phyloP scores from a whole-genome alignment of 108 stramenopile genomes.

The Nannochloropsis gaditana region DNA sequence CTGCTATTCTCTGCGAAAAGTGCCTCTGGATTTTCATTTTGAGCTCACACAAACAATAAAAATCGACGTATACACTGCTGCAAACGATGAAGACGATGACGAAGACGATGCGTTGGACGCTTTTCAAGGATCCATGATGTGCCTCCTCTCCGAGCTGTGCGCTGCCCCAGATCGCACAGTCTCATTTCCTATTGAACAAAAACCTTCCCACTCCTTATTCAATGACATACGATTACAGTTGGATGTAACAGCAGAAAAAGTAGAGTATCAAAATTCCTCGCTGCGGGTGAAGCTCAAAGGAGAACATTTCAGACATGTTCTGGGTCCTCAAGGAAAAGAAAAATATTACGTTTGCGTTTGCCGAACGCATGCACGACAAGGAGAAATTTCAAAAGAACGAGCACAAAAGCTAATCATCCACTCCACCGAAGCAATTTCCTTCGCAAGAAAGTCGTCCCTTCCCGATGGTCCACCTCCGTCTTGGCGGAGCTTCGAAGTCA shows the following conservation, averaged over 20 bases:
- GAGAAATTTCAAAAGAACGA: neutral
- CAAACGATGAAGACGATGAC: neutral
- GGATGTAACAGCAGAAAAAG: neutral
- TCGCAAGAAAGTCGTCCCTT: neutral
- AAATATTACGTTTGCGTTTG: neutral
- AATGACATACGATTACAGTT: neutral
- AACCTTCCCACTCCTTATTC: neutral
- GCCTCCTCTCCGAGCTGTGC: neutral
- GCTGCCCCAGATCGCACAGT: neutral
- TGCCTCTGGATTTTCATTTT: neutral
- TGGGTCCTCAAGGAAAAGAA: neutral
- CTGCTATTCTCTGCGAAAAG: neutral
- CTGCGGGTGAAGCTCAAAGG: neutral
- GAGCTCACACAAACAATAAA: neutral
- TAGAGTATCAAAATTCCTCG: neutral
- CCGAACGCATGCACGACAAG: neutral
- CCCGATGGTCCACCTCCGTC: neutral
- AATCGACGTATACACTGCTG: neutral
- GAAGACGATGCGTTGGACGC: neutral
- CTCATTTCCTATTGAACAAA: neutral
- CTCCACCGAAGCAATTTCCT: neutral
- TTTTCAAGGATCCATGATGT: neutral
- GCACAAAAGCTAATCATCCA: neutral
- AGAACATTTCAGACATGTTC: no score
- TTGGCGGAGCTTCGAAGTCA: neutral